Conservation (phyloP, 352 stramenopile species). For the Globisporangium solare region DNA sequence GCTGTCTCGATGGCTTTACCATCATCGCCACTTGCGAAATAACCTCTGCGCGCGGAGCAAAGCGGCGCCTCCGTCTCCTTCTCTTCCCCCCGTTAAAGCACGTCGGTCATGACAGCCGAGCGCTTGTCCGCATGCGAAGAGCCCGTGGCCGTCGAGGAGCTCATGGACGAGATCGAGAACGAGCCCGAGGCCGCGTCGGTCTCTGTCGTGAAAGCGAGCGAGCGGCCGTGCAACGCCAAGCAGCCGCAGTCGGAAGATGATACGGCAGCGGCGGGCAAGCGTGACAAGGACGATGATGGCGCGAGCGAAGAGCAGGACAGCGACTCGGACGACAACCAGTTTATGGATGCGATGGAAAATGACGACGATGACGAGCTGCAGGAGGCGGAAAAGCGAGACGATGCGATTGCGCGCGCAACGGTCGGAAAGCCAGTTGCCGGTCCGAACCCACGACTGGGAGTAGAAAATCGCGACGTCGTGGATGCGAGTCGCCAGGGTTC, state of each 20-base stretch:
- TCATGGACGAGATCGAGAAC: not conserved
- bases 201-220: not conserved
- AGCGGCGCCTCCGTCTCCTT: not conserved
- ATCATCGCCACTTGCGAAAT: not conserved
- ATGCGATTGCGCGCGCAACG: not conserved
- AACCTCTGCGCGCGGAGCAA: not conserved
- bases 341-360: conserved; percentile 11
- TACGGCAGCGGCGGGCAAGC: not conserved
- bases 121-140: not conserved
- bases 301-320: not conserved
- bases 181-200: not conserved
- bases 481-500: too few relatives aligned
- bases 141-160: not conserved
- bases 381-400: not conserved
- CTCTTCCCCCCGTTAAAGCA: not conserved
- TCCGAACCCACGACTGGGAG: too few relatives aligned
- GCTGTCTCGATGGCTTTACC: not conserved
- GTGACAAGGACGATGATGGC: not conserved
- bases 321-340: conserved; percentile 11
- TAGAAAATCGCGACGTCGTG: too few relatives aligned
- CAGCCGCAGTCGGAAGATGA: not conserved
- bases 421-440: not conserved
- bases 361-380: not conserved
- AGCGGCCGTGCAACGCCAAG: not conserved
- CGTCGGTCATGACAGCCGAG: conserved; percentile 10